These are phyloP conservation scores for Hymenoscyphus repandus DNA, from an alignment of 2,329 filamentous ascomycete species.

Conservation along the genomic window DNA sequence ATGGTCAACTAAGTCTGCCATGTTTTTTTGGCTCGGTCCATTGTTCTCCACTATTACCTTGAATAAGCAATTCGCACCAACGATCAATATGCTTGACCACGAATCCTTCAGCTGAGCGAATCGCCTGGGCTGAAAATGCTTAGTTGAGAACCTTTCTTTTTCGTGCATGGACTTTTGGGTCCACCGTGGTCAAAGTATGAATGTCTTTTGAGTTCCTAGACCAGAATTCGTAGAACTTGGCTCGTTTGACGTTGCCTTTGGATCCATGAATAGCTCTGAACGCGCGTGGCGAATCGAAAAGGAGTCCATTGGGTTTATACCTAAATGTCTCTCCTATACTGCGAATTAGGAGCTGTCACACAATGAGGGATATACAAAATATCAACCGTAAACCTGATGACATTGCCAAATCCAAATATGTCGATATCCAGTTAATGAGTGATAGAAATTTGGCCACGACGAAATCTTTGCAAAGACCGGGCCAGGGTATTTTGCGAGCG, in stretches of 20 bases:
- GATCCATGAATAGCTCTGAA: slow-evolving; percentile 8
- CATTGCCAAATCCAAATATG: slow-evolving; percentile 9
- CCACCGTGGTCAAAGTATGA: slow-evolving; percentile 7
- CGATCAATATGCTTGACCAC: slow-evolving; percentile 14
- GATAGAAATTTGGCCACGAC: slow-evolving; percentile 1
- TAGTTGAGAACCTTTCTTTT: slow-evolving; percentile 9
- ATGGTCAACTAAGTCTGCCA: slow-evolving; percentile 4
- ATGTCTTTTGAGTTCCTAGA: background rate
- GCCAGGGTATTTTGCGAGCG: slow-evolving; percentile 6
- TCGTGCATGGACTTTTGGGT: slow-evolving; percentile 7
- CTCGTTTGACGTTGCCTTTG: slow-evolving; percentile 10
- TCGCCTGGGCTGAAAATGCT: slow-evolving; percentile 10
- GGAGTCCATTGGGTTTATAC: slow-evolving; percentile 8
- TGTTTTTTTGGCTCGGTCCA: slow-evolving; percentile 12
- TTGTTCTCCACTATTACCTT: slow-evolving; percentile 2
- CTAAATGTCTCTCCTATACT: slow-evolving; percentile 3
- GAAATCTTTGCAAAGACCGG: slow-evolving; percentile 7
- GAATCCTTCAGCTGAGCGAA: slow-evolving; percentile 8
- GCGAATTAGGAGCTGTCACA: background rate
- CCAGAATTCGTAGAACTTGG: slow-evolving; percentile 9
- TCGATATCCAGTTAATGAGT: background rate
- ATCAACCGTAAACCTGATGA: slow-evolving; percentile 5
- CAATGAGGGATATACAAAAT: background rate
- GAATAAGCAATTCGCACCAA: slow-evolving; percentile 9
- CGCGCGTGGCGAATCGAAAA: slow-evolving; percentile 10